Evolutionary conservation across 352 stramenopile species (phyloP), one percentile per base, ranked within the genome.

Genomic region (Thraustotheca clavata): DNA sequence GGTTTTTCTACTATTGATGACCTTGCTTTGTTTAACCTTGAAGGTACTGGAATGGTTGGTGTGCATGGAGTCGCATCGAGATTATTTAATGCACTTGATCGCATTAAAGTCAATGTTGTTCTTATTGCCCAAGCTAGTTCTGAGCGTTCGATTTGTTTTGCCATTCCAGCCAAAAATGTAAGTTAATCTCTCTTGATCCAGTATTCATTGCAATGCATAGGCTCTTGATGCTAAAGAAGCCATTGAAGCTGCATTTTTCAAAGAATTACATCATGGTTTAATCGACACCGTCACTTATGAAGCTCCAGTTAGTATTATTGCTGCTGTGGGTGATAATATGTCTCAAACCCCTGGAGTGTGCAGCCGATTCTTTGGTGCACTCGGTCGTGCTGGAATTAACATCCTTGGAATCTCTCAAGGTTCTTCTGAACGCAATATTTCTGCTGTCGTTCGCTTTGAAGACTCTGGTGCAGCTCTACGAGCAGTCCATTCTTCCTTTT

Each of bases 101-200:
- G 75, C 61, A 75, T 94, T 27, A 94, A 95, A 46, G 82, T 99
- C 32, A 97, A 96, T 69, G 91, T 98, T 31, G 85, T 96, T 18
- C 78, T 98, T 0, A 98, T 99, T 71, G 93, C 94, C 2, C 95
- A 96, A 60, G 88, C 88, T 12, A 96, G 79, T 39, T 98, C 91
- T 5, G 95, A 98, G 76, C 89, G 98, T 74, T 97, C 87, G 67
- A 97, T 98, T 68, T 97, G 91, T 49, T 97, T 98, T 68, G 93
- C 90, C n/a, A 93, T 96, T 48, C 77, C 79, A 4, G 87, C 91
- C 71, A 76, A 75, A 48, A 57, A 90, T 40, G 79, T 65, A 65
- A 59, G 55, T n/a, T n/a, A n/a, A n/a, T n/a, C n/a, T n/a, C n/a
- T 47, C 16, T 29, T 60, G 34, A 16, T 61, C 18, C 18, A 18